Conservation (phyloP, 805 yeast species). For the Komagataella kurtzmanii region DNA sequence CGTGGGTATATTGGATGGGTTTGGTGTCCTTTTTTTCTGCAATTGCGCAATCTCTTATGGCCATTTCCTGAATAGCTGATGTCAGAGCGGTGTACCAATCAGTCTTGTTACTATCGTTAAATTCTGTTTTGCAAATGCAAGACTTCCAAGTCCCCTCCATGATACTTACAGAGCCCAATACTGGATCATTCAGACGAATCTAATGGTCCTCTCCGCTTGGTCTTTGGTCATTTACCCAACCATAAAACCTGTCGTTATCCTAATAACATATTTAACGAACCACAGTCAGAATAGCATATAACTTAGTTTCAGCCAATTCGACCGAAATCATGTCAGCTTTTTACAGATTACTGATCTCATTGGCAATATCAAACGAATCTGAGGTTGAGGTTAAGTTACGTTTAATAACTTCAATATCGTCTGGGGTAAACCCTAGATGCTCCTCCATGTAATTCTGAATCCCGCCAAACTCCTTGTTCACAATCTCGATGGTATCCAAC, state of each 20-base stretch:
- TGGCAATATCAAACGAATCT: conserved; percentile 10
- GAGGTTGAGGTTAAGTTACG: conserved; percentile 10
- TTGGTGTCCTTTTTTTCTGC: no score
- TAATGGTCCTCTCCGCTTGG: no score
- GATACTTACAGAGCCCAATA: no score
- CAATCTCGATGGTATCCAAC: conserved; percentile 44
- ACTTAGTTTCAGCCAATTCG: background rate
- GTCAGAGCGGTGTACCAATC: no score
- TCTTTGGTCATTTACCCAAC: background rate
- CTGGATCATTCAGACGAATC: no score
- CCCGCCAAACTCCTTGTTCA: conserved; percentile 41
- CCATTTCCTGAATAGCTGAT: no score
- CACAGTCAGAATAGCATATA: background rate
- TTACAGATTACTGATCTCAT: conserved; percentile 26
- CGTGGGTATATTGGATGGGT: no score
- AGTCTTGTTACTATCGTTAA: no score
- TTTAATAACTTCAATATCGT: conserved; percentile 27
- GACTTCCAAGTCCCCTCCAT: no score
- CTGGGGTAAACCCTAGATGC: conserved; percentile 25
- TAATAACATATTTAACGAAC: background rate
- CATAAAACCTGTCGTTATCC: background rate
- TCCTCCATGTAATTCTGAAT: conserved; percentile 30
- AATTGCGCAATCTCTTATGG: no score
- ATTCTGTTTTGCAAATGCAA: no score
- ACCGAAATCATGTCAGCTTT: conserved; percentile 15